Percentiles rank a stretch among this genome's conserved stretches.
These are phyloP conservation scores for Blastocystis sp. DNA, from an alignment of 352 stramenopile species.

Conservation along the genomic window DNA sequence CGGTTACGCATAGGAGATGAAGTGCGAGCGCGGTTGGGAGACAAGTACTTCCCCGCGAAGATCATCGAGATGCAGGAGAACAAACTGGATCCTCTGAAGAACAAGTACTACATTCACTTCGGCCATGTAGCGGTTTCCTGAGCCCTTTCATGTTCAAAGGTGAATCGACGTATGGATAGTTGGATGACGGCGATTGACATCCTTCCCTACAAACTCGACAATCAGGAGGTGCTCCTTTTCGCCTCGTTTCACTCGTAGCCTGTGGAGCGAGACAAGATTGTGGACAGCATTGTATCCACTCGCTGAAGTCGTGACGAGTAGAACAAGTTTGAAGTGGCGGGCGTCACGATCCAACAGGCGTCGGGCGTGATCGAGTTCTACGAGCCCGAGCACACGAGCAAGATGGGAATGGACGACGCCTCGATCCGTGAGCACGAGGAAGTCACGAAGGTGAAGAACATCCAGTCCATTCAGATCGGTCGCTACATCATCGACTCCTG, in stretches of 20 bases:
- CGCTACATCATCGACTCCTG: slow-evolving; percentile 81
- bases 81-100: slow-evolving; percentile 69
- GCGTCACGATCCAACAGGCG: slow-evolving; percentile 65
- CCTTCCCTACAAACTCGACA: slow-evolving; percentile 81
- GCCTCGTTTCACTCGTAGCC: neutral
- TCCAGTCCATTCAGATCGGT: slow-evolving; percentile 91
- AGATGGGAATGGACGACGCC: slow-evolving; percentile 95
- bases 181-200: slow-evolving; percentile 86
- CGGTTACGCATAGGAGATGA: slow-evolving; percentile 64
- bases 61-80: slow-evolving; percentile 66
- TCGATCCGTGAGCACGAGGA: slow-evolving; percentile 96
- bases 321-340: slow-evolving; percentile 73
- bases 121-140: neutral
- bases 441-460: slow-evolving; percentile 95
- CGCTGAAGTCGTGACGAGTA: neutral
- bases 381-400: slow-evolving; percentile 91
- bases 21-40: slow-evolving; percentile 33
- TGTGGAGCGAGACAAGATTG: slow-evolving; percentile 78
- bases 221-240: slow-evolving; percentile 75
- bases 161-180: slow-evolving; percentile 86
- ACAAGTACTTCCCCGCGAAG: slow-evolving; percentile 74
- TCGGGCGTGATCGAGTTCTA: slow-evolving; percentile 77
- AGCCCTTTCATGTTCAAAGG: slow-evolving; percentile 76
- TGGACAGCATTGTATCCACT: slow-evolving; percentile 51
- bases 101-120: slow-evolving; percentile 67